Conservation (phyloP, 345 rosid genomes). For the Corymbia maculata region DNA sequence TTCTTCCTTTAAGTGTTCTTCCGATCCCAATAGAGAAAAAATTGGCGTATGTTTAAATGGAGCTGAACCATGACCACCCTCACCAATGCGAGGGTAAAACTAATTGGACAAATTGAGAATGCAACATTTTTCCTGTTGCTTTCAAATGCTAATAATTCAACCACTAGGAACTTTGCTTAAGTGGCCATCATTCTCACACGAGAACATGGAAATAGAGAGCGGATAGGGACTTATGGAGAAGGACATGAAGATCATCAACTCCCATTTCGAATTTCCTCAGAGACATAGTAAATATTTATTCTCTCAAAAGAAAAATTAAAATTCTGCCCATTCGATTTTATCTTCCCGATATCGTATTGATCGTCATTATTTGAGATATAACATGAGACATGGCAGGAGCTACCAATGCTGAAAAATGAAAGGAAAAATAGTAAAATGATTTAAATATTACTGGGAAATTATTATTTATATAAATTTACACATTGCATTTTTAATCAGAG, state of each 20-base stretch:
- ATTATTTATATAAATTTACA: too few relatives aligned
- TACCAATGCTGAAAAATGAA: not conserved
- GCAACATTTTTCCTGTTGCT: not conserved
- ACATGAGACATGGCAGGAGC: not conserved
- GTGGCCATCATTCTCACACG: too few relatives aligned
- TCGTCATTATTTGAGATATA: not conserved
- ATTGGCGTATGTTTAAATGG: not conserved
- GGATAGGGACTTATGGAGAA: not conserved
- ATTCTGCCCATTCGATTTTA: not conserved
- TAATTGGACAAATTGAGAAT: not conserved
- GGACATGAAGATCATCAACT: not conserved
- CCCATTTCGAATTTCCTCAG: not conserved
- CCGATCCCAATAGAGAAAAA: not conserved
- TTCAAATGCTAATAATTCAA: not conserved
- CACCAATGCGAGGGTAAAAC: not conserved
- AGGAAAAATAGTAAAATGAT: not conserved
- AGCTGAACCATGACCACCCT: not conserved
- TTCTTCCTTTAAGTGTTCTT: not conserved
- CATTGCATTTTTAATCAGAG: accelerated
- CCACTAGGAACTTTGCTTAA: not conserved
- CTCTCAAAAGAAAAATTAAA: not conserved
- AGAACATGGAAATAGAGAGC: too few relatives aligned
- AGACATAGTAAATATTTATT: not conserved
- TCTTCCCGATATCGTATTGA: not conserved
- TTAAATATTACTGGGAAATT: not conserved